Percentiles rank a stretch among this genome's conserved stretches.
Evolutionary conservation across 257 asterid species (phyloP).

Genomic region (Echites panduratus): DNA sequence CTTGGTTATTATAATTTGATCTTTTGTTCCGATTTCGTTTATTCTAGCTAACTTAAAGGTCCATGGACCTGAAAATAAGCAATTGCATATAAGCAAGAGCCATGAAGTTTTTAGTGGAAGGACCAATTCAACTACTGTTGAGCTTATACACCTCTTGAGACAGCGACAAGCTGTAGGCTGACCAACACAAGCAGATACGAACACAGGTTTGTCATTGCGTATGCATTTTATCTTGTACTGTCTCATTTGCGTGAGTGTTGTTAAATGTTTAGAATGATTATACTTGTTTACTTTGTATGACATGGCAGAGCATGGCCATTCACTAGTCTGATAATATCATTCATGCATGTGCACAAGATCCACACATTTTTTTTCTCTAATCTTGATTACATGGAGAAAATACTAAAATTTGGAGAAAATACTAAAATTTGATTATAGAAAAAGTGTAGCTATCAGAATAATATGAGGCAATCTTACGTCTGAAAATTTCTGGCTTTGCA

Average conservation of each 20-base stretch:
- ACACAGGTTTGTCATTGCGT: conserved; percentile 23
- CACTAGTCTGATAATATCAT: not conserved
- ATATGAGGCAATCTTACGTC: not conserved
- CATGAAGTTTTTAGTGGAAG: conserved; percentile 26
- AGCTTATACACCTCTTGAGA: conserved; percentile 64
- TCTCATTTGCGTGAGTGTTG: not conserved
- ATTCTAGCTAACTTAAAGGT: conserved; percentile 35
- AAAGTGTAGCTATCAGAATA: not conserved
- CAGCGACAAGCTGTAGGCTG: conserved; percentile 48
- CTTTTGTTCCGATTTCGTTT: conserved; percentile 9
- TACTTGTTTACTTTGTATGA: not conserved
- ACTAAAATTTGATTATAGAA: not conserved
- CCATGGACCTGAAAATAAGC: conserved; percentile 31
- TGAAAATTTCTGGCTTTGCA: not conserved
- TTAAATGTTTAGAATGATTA: conserved; percentile 4
- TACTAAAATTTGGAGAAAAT: not conserved
- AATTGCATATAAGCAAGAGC: conserved; percentile 30
- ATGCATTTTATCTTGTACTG: conserved; percentile 1
- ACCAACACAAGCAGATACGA: conserved; percentile 29
- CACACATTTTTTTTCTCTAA: not conserved
- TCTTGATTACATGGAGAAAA: not conserved
- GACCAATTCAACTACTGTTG: conserved; percentile 40
- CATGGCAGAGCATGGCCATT: not conserved
- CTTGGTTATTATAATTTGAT: not conserved
- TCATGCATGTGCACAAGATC: not conserved